A percentile compares a stretch with the other conserved stretches of the same genome.
phyloP scores from a whole-genome alignment of 2,329 filamentous ascomycete species.

The Pezicula radicicola region DNA sequence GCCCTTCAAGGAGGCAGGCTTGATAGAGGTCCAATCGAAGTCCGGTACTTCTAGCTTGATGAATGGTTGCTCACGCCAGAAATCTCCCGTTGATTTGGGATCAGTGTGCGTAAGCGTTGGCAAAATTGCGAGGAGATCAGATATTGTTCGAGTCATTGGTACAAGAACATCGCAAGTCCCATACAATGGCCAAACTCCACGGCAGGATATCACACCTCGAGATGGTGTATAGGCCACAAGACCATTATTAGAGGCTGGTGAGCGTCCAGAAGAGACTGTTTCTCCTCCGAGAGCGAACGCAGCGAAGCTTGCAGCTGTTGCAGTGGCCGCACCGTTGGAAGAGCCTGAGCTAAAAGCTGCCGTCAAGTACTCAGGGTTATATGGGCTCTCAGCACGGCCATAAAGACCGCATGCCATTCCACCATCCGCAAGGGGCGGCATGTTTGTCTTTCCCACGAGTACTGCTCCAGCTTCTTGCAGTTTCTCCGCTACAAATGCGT shows the following conservation, averaged over 20 bases:
- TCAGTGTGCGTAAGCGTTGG: constrained; percentile 45
- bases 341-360: constrained; percentile 55
- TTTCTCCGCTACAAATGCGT: constrained; percentile 46
- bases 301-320: constrained; percentile 47
- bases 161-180: constrained; percentile 53
- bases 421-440: constrained; percentile 57
- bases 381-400: constrained; percentile 53
- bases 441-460: constrained; percentile 54
- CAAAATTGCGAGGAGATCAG: constrained; percentile 47
- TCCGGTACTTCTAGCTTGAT: constrained; percentile 35
- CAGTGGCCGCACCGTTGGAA: constrained; percentile 52
- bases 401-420: constrained; percentile 56
- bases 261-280: constrained; percentile 53
- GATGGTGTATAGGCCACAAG: constrained; percentile 55
- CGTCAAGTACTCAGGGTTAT: constrained; percentile 49
- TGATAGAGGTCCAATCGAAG: constrained; percentile 31
- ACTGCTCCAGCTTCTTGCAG: constrained; percentile 48
- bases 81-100: constrained; percentile 40
- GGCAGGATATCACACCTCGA: constrained; percentile 45
- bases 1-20: constrained; percentile 32
- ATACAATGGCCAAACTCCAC: constrained; percentile 53
- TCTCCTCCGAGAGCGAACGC: constrained; percentile 53
- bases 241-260: constrained; percentile 54
- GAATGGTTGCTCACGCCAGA: constrained; percentile 49
- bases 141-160: constrained; percentile 47